Conservation (phyloP, 2,329 filamentous ascomycete genomes). For the Botrytis pseudocinerea region DNA sequence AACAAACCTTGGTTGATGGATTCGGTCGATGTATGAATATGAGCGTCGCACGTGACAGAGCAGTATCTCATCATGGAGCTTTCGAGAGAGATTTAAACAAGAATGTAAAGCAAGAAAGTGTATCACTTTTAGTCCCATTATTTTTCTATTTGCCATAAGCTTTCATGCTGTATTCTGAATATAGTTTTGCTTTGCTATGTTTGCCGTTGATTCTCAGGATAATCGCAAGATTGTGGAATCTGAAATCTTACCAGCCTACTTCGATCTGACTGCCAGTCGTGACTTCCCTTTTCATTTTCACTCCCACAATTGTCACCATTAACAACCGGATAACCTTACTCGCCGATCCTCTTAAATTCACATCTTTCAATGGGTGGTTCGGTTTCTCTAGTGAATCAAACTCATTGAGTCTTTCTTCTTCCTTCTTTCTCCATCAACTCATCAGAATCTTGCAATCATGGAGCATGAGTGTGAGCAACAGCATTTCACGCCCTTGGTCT, state of each 20-base stretch:
- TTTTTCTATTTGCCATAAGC: neutral
- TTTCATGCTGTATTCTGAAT: neutral
- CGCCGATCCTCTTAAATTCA: fast-evolving
- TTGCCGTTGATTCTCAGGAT: neutral
- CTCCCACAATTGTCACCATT: neutral
- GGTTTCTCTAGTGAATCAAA: neutral
- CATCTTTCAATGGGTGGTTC: neutral
- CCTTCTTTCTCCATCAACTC: neutral
- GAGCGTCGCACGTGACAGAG: neutral
- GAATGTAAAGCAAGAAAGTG: neutral
- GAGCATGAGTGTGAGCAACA: constrained; percentile 19
- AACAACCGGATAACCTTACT: neutral
- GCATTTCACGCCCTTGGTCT: constrained; percentile 19
- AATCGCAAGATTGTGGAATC: neutral
- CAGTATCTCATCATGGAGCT: neutral
- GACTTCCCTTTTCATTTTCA: neutral
- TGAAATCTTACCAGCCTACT: neutral
- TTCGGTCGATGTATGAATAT: neutral
- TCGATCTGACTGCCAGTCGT: neutral
- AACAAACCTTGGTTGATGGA: neutral
- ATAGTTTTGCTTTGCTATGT: no score
- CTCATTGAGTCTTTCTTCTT: neutral
- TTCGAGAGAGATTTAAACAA: neutral
- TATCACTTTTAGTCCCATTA: neutral
- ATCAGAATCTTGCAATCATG: neutral